Conservation (phyloP, 371 early-diverging fungal species). For the Circinella umbellata region DNA sequence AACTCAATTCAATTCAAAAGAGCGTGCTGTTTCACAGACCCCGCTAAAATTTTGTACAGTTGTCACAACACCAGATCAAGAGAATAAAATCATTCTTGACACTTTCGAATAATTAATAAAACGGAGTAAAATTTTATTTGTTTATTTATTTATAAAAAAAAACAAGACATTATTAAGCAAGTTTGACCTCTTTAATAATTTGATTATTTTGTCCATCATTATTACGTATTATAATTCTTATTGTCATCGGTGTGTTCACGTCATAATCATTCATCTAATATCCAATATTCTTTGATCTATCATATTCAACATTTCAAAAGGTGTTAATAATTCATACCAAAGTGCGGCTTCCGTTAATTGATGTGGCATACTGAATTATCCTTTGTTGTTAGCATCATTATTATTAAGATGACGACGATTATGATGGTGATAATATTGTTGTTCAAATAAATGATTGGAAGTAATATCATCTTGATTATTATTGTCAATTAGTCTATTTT, state of each 20-base stretch:
- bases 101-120: too few relatives aligned
- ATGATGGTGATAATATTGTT: too few relatives aligned
- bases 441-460: background rate
- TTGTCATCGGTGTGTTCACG: constrained; percentile 22
- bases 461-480: background rate
- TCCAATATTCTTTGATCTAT: constrained; percentile 53
- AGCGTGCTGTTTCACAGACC: too few relatives aligned
- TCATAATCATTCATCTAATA: constrained; percentile 48
- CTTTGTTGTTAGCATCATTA: too few relatives aligned
- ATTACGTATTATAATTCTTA: background rate
- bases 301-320: constrained; percentile 50
- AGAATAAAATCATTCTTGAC: background rate
- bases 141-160: too few relatives aligned
- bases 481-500: constrained; percentile 26
- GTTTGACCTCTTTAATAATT: background rate
- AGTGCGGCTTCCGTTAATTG: constrained; percentile 53
- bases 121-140: too few relatives aligned
- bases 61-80: background rate
- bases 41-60: too few relatives aligned
- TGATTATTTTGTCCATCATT: background rate
- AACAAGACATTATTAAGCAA: too few relatives aligned
- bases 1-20: background rate
- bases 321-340: constrained; percentile 54
- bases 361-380: constrained; percentile 41
- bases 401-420: too few relatives aligned